Evolutionary conservation across 1,284 basidiomycete genomes (phyloP).

Genomic region (Cronartium ribicola): DNA sequence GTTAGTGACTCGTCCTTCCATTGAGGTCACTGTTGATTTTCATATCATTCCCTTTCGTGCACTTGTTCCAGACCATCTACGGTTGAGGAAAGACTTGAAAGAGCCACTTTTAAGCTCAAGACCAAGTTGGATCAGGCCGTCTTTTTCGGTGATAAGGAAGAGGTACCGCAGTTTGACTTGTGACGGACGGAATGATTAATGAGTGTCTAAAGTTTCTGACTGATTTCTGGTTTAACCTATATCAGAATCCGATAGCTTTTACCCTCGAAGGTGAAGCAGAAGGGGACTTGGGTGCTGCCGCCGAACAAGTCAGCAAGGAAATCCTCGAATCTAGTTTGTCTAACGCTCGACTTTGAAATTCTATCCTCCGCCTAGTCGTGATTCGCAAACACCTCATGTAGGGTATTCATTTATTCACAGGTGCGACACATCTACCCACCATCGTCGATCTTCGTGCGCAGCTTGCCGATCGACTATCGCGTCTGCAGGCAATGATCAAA

Average conservation of each 20-base stretch:
- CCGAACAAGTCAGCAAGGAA: constrained; percentile 70
- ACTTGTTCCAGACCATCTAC: not conserved
- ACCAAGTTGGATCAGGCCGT: constrained; percentile 83
- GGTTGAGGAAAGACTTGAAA: constrained; percentile 26
- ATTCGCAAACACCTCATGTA: constrained; percentile 2
- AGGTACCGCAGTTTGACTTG: constrained; percentile 54
- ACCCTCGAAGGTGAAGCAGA: constrained; percentile 71
- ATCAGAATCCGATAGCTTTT: constrained; percentile 75
- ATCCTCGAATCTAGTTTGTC: constrained; percentile 61
- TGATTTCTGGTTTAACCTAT: constrained; percentile 8
- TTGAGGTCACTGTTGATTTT: not conserved
- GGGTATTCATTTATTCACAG: constrained; percentile 53
- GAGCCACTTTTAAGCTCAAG: constrained; percentile 60
- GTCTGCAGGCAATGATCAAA: constrained; percentile 72
- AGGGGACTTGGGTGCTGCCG: constrained; percentile 73
- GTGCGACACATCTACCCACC: constrained; percentile 65
- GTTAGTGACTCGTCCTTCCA: not conserved
- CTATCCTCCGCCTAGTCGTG: constrained; percentile 43
- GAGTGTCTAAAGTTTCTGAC: constrained; percentile 42
- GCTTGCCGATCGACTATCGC: constrained; percentile 67
- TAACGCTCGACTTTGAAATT: constrained; percentile 48
- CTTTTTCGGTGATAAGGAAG: constrained; percentile 66
- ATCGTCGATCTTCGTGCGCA: constrained; percentile 78
- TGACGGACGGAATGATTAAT: not conserved
- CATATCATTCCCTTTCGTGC: not conserved